These are phyloP conservation scores for Cyanidiococcus yangmingshanensis DNA, from an alignment of 23 red algal species.

Conservation along the genomic window DNA sequence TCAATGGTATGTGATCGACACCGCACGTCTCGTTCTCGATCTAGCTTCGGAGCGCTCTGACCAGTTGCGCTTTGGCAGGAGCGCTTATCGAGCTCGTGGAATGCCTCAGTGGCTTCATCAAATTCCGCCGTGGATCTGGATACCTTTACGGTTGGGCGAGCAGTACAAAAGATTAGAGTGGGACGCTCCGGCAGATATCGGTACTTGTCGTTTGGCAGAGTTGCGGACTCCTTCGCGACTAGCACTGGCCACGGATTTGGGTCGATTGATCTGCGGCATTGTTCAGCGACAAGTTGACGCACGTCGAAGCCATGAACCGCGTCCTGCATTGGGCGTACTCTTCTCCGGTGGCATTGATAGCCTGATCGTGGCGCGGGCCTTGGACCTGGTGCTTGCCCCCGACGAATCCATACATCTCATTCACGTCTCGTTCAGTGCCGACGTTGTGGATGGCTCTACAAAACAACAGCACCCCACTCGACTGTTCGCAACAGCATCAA, in stretches of 20 bases:
- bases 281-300: background rate
- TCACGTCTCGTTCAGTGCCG: conserved; percentile 48
- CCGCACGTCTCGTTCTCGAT: background rate
- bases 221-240: background rate
- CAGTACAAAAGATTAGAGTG: background rate
- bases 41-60: background rate
- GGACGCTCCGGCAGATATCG: background rate
- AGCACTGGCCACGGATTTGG: background rate
- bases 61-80: background rate
- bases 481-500: conserved; percentile 13
- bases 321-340: conserved; percentile 46
- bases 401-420: conserved; percentile 53
- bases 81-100: background rate
- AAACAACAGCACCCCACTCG: too few species aligned
- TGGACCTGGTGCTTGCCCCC: conserved; percentile 34
- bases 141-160: background rate
- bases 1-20: background rate
- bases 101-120: background rate
- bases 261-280: background rate
- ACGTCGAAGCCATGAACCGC: background rate
- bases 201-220: background rate
- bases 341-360: conserved; percentile 93
- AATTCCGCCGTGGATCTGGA: background rate
- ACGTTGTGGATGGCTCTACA: conserved; percentile 27
- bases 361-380: conserved; percentile 42